Conservation (phyloP, 2,329 filamentous ascomycete species). For the Ploettnerulaceae sp. region DNA sequence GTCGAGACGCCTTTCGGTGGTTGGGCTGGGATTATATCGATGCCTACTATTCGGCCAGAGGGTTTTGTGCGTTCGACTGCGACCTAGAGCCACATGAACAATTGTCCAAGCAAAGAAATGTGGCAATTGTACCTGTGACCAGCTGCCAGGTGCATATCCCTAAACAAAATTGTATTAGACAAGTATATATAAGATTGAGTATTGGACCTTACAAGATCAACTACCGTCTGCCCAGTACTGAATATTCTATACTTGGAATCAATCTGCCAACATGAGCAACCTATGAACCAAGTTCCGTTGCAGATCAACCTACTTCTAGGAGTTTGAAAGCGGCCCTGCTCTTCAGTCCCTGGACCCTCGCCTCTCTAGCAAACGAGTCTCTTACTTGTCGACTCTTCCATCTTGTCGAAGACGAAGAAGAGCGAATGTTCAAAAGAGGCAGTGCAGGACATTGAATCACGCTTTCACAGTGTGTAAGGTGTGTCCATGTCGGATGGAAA, state of each 20-base stretch:
- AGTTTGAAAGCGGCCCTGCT: constrained; percentile 93
- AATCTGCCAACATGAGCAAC: constrained; percentile 49
- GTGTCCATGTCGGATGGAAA: constrained; percentile 9
- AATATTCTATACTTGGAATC: constrained; percentile 79
- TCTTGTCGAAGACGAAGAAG: constrained; percentile 58
- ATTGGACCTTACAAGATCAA: constrained; percentile 67
- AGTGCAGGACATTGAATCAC: background rate
- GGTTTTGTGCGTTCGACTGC: constrained; percentile 75
- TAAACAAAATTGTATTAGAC: constrained; percentile 31
- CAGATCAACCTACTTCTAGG: constrained; percentile 56
- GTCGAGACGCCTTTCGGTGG: constrained; percentile 89
- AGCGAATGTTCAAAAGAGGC: background rate
- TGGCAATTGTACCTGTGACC: constrained; percentile 54
- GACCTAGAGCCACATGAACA: constrained; percentile 50
- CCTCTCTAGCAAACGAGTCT: constrained; percentile 69
- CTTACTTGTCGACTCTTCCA: constrained; percentile 78
- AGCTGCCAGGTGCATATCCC: constrained; percentile 73
- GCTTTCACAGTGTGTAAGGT: too few species aligned
- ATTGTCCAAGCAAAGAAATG: background rate
- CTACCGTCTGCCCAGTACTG: constrained; percentile 72
- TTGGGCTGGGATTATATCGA: constrained; percentile 89
- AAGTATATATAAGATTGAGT: background rate
- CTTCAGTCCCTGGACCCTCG: constrained; percentile 75
- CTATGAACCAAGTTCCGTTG: constrained; percentile 7
- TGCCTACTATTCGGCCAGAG: constrained; percentile 75